Percentiles rank a stretch among this genome's conserved stretches.
Evolutionary conservation across 805 yeast genomes (phyloP).

Genomic region (Metschnikowia noctiluminum): DNA sequence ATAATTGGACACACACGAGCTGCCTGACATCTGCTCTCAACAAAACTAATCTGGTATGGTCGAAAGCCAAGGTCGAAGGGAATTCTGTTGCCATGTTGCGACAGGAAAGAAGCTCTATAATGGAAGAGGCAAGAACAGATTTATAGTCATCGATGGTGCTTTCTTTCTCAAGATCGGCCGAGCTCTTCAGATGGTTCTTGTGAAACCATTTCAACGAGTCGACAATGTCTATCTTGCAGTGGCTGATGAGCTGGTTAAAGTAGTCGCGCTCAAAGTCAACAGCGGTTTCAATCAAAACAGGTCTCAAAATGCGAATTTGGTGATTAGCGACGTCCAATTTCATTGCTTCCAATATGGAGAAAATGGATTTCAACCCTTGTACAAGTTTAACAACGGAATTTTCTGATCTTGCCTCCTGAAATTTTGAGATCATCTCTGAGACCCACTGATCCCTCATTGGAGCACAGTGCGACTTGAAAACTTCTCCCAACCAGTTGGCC

Average conservation of each 20-base stretch:
- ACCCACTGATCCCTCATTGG: conserved; percentile 95
- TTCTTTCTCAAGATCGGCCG: conserved; percentile 9
- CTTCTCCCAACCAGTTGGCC: conserved; percentile 68
- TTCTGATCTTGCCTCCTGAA: conserved; percentile 48
- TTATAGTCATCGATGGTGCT: conserved; percentile 25
- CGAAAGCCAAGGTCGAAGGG: conserved; percentile 81
- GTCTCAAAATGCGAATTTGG: conserved; percentile 81
- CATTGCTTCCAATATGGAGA: conserved; percentile 88
- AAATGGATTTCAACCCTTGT: conserved; percentile 72
- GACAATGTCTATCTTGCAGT: conserved; percentile 56
- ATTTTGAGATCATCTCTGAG: conserved; percentile 67
- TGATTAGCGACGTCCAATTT: conserved; percentile 94
- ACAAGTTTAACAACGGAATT: conserved; percentile 52
- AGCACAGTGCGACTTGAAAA: conserved; percentile 88
- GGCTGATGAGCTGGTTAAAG: conserved; percentile 51
- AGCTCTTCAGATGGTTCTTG: conserved; percentile 28
- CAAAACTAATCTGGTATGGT: conserved; percentile 72
- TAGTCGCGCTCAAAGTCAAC: conserved; percentile 87
- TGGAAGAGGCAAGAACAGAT: conserved; percentile 46
- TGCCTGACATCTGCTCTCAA: conserved; percentile 85
- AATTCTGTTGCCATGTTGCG: conserved; percentile 78
- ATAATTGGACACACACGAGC: conserved; percentile 73
- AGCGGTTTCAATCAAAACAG: conserved; percentile 80
- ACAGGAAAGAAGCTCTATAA: conserved; percentile 66
- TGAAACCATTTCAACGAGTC: conserved; percentile 68